Percentiles rank a stretch among this genome's conserved stretches.
Conservation (phyloP, 352 stramenopile species). For the Phytophthora cactorum region DNA sequence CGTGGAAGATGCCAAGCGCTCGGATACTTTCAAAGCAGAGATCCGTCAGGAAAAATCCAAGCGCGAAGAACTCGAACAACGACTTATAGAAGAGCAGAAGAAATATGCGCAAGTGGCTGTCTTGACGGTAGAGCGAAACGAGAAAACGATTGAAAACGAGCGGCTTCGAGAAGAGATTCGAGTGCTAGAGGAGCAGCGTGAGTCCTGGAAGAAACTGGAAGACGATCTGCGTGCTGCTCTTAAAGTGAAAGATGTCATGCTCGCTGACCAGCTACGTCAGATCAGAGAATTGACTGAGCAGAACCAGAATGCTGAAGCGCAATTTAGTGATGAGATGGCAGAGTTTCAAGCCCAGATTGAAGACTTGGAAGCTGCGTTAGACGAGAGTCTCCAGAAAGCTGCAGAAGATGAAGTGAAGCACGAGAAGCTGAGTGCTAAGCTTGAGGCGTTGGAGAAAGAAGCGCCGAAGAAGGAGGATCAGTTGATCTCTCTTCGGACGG, state of each 20-base stretch:
- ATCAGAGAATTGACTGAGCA: constrained; percentile 48
- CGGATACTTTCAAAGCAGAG: constrained; percentile 51
- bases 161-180: constrained; percentile 34
- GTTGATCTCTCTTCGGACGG: constrained; percentile 8
- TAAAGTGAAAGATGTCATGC: constrained; percentile 80
- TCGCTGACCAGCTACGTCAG: constrained; percentile 67
- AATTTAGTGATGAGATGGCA: constrained; percentile 56
- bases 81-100: constrained; percentile 31
- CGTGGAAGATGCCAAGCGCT: constrained; percentile 46
- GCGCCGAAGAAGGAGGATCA: constrained; percentile 27
- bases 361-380: constrained; percentile 63
- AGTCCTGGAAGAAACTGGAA: constrained; percentile 51
- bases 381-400: constrained; percentile 59
- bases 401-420: constrained; percentile 44
- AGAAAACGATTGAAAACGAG: constrained; percentile 22
- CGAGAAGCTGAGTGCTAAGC: constrained; percentile 26
- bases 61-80: constrained; percentile 38
- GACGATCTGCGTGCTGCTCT: constrained; percentile 59
- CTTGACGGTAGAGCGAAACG: constrained; percentile 35
- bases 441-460: constrained; percentile 30
- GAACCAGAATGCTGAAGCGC: constrained; percentile 37
- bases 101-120: constrained; percentile 24
- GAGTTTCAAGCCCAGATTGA: constrained; percentile 63
- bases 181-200: constrained; percentile 23
- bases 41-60: constrained; percentile 36